Evolutionary conservation across 306 rosid species (phyloP), one percentile per base, ranked within the genome.

Genomic region (Citrullus colocynthis): DNA sequence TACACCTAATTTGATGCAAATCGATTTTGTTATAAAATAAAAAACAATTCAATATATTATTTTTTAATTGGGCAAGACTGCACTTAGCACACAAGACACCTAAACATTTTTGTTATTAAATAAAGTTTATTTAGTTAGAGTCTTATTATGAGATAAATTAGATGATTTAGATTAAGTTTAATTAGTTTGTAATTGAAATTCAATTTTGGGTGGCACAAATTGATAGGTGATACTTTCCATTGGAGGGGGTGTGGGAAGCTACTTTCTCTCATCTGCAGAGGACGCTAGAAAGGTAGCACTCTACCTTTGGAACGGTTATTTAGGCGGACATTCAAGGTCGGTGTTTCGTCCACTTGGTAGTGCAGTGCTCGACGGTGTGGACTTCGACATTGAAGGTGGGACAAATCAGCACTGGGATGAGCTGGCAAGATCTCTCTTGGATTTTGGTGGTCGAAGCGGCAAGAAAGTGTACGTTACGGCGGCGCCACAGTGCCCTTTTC

Each of bases 341-440:
- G 48, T 86, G 0, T 70, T 84, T 7, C 88, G 93, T 52, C 91
- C 91, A 0, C 83, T 89, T 0, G 96, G 90, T 7, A 84, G 75
- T 0, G 90, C 88, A 17, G 84, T 83, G 41, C 70, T 91, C 67
- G 90, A 89, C 79, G 96, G 93, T 2, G 80, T 89, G 62, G 93
- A 91, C 37, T 91, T 89, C 1, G 93, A 91, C 30, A 89, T 91
- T 0, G 90, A 89, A 78, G 88, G 86, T 64, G 96, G 93, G 62
- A 70, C 93, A 69, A 69, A 54, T 79, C 84, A 74, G 5, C 77
- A 87, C 1, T 87, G 89, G 91, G 87, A 73, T 81, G 90, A 84
- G 7, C 86, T 91, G 5, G 93, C 96, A 1, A 83, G 67, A 74
- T 83, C 70, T 79, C 83, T 90, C 14, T 80, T 86, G 16, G 79